Base-by-base conservation (phyloP, 225 moss, liverwort and hornwort genomes). In the Antitrichia curtipendula region DNA sequence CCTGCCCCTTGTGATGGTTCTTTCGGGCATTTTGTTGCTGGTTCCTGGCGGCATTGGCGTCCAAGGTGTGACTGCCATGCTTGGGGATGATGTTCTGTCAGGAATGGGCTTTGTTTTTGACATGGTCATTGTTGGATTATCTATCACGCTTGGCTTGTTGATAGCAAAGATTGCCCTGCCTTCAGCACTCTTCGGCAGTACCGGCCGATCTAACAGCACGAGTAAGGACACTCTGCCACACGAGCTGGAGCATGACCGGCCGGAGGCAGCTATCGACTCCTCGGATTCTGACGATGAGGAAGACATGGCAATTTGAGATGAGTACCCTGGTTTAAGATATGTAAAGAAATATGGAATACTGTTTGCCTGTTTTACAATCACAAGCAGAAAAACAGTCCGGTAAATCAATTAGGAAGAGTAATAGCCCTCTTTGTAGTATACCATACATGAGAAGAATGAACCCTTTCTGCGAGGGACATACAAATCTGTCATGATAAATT, bases 41-140 rank as follows among this genome's bases (percentile, higher is more conserved):
- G 95, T 95, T 59, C 95, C 95, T 22, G 94, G 94, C 10, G 94
- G 95, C 54, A 94, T 96, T 57, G 96, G 96, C 41, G 94, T 96
- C 41, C 94, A 93, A 78, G 96, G 95, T 32, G 91, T 95, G 32
- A 89, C 93, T 69, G 92, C 92, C 49, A 85, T 96, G 89, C 89
- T 96, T 24, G 90, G 92, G 27, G 90, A 95, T 47, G 93, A 96
- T 64, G 95, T 94, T 12, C 87, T 96, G 25, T 95, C 96, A 52
- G 96, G 96, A n/a, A 91, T 95, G 90, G 92, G 93, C 25, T 96
- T 95, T 81, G 95, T 96, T 61, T 93, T 94, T 32, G 82, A 92
- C 74, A 96, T 95, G 94, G 89, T 94, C 47, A 91, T 94, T 77
- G 94, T 95, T 5, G 92, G 92, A 62, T 84, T 96, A 28, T 94